Evolutionary conservation across 768 basidiomycete species (phyloP), one percentile per base, ranked within the genome.

Genomic region (Phylloporus sp.): DNA sequence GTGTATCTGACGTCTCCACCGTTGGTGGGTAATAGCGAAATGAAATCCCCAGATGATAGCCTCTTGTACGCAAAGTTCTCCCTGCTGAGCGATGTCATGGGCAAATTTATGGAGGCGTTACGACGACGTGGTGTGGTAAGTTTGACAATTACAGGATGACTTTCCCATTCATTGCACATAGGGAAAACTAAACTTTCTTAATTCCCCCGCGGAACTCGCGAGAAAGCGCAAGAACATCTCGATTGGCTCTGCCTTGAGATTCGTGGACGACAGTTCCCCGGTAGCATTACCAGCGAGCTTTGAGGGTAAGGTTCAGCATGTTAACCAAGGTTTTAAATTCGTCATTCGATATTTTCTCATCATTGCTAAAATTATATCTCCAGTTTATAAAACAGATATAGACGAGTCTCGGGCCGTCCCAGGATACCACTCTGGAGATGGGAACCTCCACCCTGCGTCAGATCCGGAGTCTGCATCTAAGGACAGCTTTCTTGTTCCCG

Each of bases 81-180:
- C 13, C 54, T 85, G 34, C 59, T 67, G 15, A 62, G 58, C 24
- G 54, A 59, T 23, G 63, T 68, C 22, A 31, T 75, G 5, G 49
- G 62, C 23, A 70, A 71, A 42, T 79, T 85, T 47, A 52, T 71
- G 49, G 58, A 72, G 29, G 66, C 73, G 6, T 52, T 82, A 41
- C 71, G 68, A 34, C 65, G 68, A 47, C 73, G 84, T 40, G 72
- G 72, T 45, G 60, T 84, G 65, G 84, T 83, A 47, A 59, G 74
- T 53, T 28, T 41, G 10, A 47, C 10, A 22, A 35, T 48, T 24
- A 3, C 15, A 12, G 22, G 16, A 18, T 40, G 27, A 18, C 3
- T 16, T 23, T 5, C 28, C 23, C 28, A 41, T 47, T 64, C n/a
- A 60, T 36, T 34, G 23, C 1, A 42, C 29, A 27, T 20, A 69